phyloP scores from a whole-genome alignment of 306 rosid genomes.

The Prunus padus region DNA sequence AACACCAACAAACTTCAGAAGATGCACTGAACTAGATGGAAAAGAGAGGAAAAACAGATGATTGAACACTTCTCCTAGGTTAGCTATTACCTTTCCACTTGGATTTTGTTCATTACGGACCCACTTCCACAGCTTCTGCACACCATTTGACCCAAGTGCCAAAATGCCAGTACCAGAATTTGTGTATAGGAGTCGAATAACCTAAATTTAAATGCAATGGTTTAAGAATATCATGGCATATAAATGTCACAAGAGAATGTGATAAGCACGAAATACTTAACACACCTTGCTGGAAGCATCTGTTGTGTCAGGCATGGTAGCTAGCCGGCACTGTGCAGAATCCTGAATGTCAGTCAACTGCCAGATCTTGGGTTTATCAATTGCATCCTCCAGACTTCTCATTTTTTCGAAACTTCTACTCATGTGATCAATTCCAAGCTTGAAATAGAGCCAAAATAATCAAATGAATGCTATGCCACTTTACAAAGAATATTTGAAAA shows the following conservation, averaged over 20 bases:
- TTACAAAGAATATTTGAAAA: not conserved
- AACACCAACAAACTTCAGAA: conserved; percentile 37
- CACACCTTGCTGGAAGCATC: conserved; percentile 81
- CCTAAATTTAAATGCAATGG: conserved; percentile 39
- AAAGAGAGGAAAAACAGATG: not conserved
- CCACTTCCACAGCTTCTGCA: conserved; percentile 93
- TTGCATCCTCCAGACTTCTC: conserved; percentile 55
- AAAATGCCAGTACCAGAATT: conserved; percentile 75
- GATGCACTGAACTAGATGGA: conserved; percentile 15
- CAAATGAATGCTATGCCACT: conserved; percentile 23
- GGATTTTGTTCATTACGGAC: conserved; percentile 65
- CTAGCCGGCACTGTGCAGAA: conserved; percentile 65
- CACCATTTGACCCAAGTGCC: conserved; percentile 89
- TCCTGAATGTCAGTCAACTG: conserved; percentile 80
- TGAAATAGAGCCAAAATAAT: conserved; percentile 32
- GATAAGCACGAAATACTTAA: conserved; percentile 19
- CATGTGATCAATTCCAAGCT: conserved; percentile 66
- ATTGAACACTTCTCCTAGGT: not conserved
- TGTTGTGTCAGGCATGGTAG: conserved; percentile 70
- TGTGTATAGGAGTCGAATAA: conserved; percentile 72
- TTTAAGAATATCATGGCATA: conserved; percentile 20
- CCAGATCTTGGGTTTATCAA: conserved; percentile 69
- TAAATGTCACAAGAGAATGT: conserved; percentile 15
- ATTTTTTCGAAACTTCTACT: conserved; percentile 61
- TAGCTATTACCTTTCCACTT: conserved; percentile 60